These are phyloP conservation scores for Pneumocystis murina DNA, from an alignment of 1,139 yeast genomes.

Conservation along the genomic window DNA sequence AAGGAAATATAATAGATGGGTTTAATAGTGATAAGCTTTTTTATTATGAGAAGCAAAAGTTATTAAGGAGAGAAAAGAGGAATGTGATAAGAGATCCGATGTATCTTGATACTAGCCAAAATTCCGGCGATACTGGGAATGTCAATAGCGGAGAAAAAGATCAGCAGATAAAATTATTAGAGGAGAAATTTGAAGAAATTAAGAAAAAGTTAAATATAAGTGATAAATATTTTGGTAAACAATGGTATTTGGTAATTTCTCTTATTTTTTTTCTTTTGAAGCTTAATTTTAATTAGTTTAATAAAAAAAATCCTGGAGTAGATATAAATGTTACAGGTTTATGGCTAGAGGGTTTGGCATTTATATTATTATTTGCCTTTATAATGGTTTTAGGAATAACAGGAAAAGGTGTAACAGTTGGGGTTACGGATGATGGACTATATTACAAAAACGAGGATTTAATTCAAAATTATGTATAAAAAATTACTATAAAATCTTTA, in stretches of 20 bases:
- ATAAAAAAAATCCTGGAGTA: conserved; percentile 55
- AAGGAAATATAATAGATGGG: conserved; percentile 1
- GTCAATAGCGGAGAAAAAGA: conserved; percentile 15
- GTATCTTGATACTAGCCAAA: background rate
- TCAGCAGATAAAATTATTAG: too few relatives aligned
- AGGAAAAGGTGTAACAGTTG: conserved; percentile 70
- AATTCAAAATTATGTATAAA: conserved; percentile 35
- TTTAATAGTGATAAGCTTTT: conserved; percentile 10
- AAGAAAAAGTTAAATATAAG: conserved; percentile 43
- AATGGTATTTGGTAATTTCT: conserved; percentile 57
- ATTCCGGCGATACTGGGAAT: background rate
- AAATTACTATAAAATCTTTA: background rate
- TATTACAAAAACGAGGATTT: conserved; percentile 69
- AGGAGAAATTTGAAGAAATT: conserved; percentile 15
- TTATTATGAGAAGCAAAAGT: conserved; percentile 14
- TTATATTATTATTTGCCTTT: background rate
- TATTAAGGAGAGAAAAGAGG: conserved; percentile 5
- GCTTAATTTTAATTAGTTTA: conserved; percentile 25
- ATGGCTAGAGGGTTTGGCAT: conserved; percentile 42
- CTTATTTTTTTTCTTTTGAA: background rate
- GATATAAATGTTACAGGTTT: conserved; percentile 79
- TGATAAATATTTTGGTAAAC: conserved; percentile 68
- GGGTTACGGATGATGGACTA: conserved; percentile 87
- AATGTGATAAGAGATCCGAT: conserved; percentile 6
- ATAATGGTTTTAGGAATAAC: conserved; percentile 37